phyloP scores from a whole-genome alignment of 352 stramenopile species.

The Phytophthora podocarpi region DNA sequence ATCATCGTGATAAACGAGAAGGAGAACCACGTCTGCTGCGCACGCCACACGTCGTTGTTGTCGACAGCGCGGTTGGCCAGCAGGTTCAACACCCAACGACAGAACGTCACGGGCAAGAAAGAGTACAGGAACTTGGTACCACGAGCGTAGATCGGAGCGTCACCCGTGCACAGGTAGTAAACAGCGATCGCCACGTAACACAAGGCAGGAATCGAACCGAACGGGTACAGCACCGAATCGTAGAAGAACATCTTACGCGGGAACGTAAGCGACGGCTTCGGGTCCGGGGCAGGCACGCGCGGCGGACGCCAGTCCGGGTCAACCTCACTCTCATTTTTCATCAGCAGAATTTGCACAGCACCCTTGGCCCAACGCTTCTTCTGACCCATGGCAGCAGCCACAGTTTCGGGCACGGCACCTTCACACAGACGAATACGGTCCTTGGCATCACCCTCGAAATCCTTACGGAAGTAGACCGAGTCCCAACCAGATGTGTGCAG shows the following conservation, averaged over 20 bases:
- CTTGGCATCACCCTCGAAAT: conserved; percentile 87
- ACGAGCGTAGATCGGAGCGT: conserved; percentile 86
- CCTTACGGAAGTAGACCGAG: conserved; percentile 90
- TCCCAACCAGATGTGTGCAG: conserved; percentile 86
- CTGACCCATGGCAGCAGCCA: conserved; percentile 86
- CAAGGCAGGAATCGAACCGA: conserved; percentile 85
- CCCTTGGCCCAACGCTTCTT: conserved; percentile 91
- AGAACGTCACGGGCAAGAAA: conserved; percentile 86
- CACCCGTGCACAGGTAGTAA: conserved; percentile 87
- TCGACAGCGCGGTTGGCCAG: conserved; percentile 87
- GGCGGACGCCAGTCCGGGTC: conserved; percentile 87
- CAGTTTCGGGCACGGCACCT: conserved; percentile 82
- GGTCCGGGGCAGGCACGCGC: conserved; percentile 80
- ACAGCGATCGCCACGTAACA: conserved; percentile 87
- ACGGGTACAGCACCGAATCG: conserved; percentile 89
- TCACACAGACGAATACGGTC: conserved; percentile 88
- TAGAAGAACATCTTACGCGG: conserved; percentile 92
- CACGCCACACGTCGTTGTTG: conserved; percentile 90
- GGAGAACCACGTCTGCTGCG: conserved; percentile 91
- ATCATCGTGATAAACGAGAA: conserved; percentile 91
- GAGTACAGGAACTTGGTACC: conserved; percentile 84
- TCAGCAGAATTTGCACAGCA: conserved; percentile 87
- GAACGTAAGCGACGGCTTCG: conserved; percentile 82
- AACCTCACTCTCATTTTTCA: conserved; percentile 91
- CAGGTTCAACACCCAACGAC: conserved; percentile 83